phyloP scores from a whole-genome alignment of 2,329 filamentous ascomycete genomes.

The Aspergillus ibericus region DNA sequence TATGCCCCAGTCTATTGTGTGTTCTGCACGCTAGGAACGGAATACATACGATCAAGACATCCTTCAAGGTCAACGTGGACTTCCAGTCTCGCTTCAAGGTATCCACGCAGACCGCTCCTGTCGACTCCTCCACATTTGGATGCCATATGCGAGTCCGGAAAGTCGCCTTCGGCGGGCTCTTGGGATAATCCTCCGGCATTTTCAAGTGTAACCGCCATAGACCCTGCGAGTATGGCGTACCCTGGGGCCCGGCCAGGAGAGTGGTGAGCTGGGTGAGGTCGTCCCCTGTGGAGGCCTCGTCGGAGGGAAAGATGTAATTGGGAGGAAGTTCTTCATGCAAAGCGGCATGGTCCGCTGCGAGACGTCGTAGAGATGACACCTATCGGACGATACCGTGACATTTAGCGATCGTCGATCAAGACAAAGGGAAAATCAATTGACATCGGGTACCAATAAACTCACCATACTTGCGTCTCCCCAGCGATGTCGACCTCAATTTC shows the following conservation, averaged over 20 bases:
- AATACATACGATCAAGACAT: slow-evolving; percentile 53
- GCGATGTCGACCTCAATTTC: not conserved
- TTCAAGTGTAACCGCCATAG: slow-evolving; percentile 61
- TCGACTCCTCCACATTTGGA: slow-evolving; percentile 64
- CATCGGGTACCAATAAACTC: not conserved
- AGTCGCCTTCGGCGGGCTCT: slow-evolving; percentile 53
- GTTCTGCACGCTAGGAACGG: no score
- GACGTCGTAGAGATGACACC: slow-evolving; percentile 53
- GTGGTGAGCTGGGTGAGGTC: slow-evolving; percentile 60
- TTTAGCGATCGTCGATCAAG: not conserved
- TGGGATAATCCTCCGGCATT: slow-evolving; percentile 58
- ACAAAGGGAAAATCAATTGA: not conserved
- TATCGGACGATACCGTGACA: slow-evolving; percentile 7
- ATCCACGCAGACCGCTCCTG: slow-evolving; percentile 63
- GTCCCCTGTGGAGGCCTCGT: slow-evolving; percentile 41
- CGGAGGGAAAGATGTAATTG: slow-evolving; percentile 59
- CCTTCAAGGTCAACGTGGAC: slow-evolving; percentile 56
- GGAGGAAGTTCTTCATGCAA: slow-evolving; percentile 60
- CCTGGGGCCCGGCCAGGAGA: slow-evolving; percentile 59
- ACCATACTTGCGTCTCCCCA: not conserved
- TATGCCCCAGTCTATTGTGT: not conserved
- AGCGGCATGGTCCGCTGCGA: slow-evolving; percentile 60
- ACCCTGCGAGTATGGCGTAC: slow-evolving; percentile 60
- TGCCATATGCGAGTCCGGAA: slow-evolving; percentile 65
- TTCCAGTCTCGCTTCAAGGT: slow-evolving; percentile 66